Evolutionary conservation across 768 basidiomycete genomes (phyloP).

Genomic region (Psilocybe azurescens): DNA sequence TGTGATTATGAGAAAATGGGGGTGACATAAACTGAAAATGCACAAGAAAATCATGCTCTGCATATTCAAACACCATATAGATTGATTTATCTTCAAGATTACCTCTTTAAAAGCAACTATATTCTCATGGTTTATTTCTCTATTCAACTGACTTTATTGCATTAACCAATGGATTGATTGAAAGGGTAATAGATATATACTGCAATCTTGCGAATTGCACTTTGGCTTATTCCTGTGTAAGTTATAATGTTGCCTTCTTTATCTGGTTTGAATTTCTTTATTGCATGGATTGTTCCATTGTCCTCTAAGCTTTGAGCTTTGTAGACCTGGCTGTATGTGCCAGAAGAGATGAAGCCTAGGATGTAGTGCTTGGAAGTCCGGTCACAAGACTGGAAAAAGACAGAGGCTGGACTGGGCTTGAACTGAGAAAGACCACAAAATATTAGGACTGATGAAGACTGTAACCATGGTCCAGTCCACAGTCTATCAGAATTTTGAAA

Average conservation of each 20-base stretch:
- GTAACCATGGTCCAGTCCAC: too few species aligned
- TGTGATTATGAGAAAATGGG: too few species aligned
- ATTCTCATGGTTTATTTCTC: constrained; percentile 89
- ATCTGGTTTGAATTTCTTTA: constrained; percentile 99
- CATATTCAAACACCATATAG: too few species aligned
- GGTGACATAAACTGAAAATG: too few species aligned
- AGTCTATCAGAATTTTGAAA: too few species aligned
- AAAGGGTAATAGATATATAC: constrained; percentile 53
- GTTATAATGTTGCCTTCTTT: constrained; percentile 96
- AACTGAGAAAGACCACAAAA: too few species aligned
- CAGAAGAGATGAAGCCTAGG: constrained; percentile 96
- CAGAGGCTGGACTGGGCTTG: too few species aligned
- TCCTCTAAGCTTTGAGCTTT: constrained; percentile 85
- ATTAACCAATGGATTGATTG: constrained; percentile 11
- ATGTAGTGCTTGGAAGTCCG: constrained; percentile 90
- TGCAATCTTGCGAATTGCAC: constrained; percentile 95
- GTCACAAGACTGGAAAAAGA: too few species aligned
- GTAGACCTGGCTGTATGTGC: constrained; percentile 98
- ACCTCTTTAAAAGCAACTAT: constrained; percentile 87
- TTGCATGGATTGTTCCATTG: constrained; percentile 81
- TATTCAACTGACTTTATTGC: constrained; percentile 66
- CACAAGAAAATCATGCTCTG: too few species aligned
- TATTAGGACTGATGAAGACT: too few species aligned
- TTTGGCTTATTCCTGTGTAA: constrained; percentile 98
- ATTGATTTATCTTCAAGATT: too few species aligned